Evolutionary conservation across 2,329 filamentous ascomycete genomes (phyloP).

Genomic region (Diaporthe aspalathi): DNA sequence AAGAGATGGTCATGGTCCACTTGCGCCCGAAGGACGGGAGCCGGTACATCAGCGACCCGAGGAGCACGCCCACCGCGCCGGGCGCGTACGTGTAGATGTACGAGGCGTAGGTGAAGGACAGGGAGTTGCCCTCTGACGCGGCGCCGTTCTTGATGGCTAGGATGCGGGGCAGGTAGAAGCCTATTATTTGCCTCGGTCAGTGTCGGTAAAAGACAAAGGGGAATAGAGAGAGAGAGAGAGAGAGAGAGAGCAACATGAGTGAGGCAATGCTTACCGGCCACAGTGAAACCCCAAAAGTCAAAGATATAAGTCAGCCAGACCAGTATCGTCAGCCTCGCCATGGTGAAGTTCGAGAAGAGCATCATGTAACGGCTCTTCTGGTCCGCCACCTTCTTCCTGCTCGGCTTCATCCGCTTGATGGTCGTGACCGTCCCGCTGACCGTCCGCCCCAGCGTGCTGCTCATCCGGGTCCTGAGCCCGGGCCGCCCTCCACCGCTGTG

Average conservation of each 20-base stretch:
- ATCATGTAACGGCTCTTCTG: constrained; percentile 47
- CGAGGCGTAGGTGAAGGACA: constrained; percentile 61
- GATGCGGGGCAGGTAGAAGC: constrained; percentile 60
- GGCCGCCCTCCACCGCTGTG: neutral
- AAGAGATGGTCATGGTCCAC: constrained; percentile 57
- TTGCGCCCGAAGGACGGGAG: constrained; percentile 50
- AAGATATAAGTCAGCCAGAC: constrained; percentile 54
- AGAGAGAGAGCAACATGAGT: neutral
- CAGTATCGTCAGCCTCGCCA: constrained; percentile 51
- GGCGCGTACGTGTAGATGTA: constrained; percentile 67
- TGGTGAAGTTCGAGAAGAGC: constrained; percentile 48
- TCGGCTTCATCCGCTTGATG: constrained; percentile 33
- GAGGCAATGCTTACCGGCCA: constrained; percentile 47
- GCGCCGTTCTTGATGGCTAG: constrained; percentile 63
- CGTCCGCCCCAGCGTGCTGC: constrained; percentile 30
- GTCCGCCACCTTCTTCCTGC: constrained; percentile 37
- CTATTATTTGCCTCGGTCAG: constrained; percentile 38
- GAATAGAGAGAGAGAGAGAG: too few species aligned
- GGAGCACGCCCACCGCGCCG: constrained; percentile 61
- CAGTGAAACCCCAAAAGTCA: constrained; percentile 54
- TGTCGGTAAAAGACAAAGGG: accelerated
- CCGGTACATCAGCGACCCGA: constrained; percentile 59
- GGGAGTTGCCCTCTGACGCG: constrained; percentile 50
- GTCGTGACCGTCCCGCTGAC: constrained; percentile 31
- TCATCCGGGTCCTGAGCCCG: constrained; percentile 11